These are phyloP conservation scores for Trichoderma parareesei DNA, from an alignment of 495 filamentous ascomycete species.

Conservation along the genomic window DNA sequence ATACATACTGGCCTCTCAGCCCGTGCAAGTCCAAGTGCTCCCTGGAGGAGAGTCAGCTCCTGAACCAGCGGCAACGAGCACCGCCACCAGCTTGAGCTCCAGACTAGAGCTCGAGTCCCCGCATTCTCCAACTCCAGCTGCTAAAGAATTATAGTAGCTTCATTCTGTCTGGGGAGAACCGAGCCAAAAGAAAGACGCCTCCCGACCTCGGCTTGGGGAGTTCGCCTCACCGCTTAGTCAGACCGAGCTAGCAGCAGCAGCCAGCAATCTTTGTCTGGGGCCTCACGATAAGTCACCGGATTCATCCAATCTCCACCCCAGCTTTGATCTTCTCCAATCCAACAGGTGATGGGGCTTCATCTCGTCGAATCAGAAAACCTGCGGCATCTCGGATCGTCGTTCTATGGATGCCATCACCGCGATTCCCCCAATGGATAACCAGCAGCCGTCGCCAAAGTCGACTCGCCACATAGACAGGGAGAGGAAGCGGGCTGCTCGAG, in stretches of 20 bases:
- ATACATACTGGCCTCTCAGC: no score
- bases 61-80: no score
- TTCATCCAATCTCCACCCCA: neutral
- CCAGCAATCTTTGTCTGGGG: neutral
- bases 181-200: no score
- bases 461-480: conserved; percentile 1
- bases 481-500: conserved; percentile 5
- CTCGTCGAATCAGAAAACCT: neutral
- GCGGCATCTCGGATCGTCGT: neutral
- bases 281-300: neutral
- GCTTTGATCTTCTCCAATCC: neutral
- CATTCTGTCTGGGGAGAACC: no score
- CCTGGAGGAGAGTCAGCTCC: no score
- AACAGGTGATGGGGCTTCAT: neutral
- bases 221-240: neutral
- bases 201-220: neutral
- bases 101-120: no score
- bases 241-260: neutral
- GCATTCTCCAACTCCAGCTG: neutral
- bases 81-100: no score
- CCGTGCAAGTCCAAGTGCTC: no score
- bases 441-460: neutral
- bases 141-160: no score
- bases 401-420: neutral
- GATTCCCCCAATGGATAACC: neutral